Conservation (phyloP, 768 basidiomycete species). For the Agaricus blazei region DNA sequence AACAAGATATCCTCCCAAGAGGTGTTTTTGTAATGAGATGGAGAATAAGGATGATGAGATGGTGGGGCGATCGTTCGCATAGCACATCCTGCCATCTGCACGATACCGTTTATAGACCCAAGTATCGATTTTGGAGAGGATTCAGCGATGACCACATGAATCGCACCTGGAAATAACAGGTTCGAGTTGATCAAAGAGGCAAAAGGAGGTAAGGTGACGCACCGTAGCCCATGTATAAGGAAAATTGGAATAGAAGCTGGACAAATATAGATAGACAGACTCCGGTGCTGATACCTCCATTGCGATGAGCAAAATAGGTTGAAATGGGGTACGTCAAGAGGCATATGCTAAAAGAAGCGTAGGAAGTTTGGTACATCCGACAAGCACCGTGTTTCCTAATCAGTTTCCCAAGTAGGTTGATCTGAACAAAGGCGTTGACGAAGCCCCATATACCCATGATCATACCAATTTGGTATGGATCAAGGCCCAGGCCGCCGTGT, state of each 20-base stretch:
- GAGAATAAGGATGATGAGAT: constrained; percentile 57
- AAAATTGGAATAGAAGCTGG: constrained; percentile 25
- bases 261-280: constrained; percentile 25
- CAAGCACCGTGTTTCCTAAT: constrained; percentile 52
- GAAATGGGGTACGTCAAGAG: constrained; percentile 30
- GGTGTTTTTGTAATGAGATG: constrained; percentile 36
- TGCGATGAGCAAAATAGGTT: constrained; percentile 26
- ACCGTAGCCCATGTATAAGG: constrained; percentile 32
- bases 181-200: constrained; percentile 1
- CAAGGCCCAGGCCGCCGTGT: constrained; percentile 62
- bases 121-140: constrained; percentile 35
- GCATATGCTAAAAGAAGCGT: constrained; percentile 18
- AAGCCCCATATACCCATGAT: constrained; percentile 45
- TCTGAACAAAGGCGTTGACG: constrained; percentile 44
- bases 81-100: constrained; percentile 45
- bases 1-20: constrained; percentile 42
- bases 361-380: constrained; percentile 37
- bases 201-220: constrained; percentile 11
- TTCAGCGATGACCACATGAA: constrained; percentile 39
- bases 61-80: constrained; percentile 50
- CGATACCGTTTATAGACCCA: constrained; percentile 50
- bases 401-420: constrained; percentile 44
- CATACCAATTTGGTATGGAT: constrained; percentile 56
- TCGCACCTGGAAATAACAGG: constrained; percentile 32
- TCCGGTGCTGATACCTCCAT: constrained; percentile 25